Base-by-base conservation (phyloP, 495 filamentous ascomycete species). In the Daldinia bambusicola region DNA sequence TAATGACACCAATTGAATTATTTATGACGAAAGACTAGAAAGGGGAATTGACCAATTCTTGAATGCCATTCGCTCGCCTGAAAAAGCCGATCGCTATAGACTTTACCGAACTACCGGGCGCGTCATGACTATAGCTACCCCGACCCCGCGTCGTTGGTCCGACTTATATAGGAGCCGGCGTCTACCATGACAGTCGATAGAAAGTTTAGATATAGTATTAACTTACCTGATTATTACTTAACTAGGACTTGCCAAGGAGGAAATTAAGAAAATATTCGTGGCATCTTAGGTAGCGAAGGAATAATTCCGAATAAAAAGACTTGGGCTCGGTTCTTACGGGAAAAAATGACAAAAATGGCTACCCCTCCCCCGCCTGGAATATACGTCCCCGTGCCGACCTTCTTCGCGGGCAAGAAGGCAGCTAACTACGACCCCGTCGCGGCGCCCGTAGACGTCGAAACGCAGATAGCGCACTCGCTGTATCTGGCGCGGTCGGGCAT, bases 401-500 rank as follows among this genome's bases (percentile, higher is more conserved):
- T 83, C 78, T 83, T 82, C 77, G 61, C 67, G 6, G 55, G 74
- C 73, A 70, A 66, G 66, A 70, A 77, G 22, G 68, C 70, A 14
- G 66, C 75, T 10, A 70, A 55, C 45, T 65, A 71, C 53, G 51
- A 68, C 61, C 61, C 64, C 1, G 41, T 70, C 45, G 72, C 77
- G 20, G 57, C 76, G 6, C 67, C 79, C 6, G 55, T 84, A 14
- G 89, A 92, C 75, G 70, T 89, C 50, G 74, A 81, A 13, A 80
- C 88, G 0, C 90, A 92, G 73, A 74, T 82, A 37, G 74, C 75
- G 9, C 89, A 92, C 82, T 84, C 83, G 58, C 58, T 91, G 5
- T 87, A 89, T 75, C 88, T 93, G 48, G 90, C 90, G 10, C 75
- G 78, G 14, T 78, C 81, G 10, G 90, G 90, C 41, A 86, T 92